Evolutionary conservation across 1,284 basidiomycete genomes (phyloP), one percentile per base, ranked within the genome.

Genomic region (Anthracocystis walkeri): DNA sequence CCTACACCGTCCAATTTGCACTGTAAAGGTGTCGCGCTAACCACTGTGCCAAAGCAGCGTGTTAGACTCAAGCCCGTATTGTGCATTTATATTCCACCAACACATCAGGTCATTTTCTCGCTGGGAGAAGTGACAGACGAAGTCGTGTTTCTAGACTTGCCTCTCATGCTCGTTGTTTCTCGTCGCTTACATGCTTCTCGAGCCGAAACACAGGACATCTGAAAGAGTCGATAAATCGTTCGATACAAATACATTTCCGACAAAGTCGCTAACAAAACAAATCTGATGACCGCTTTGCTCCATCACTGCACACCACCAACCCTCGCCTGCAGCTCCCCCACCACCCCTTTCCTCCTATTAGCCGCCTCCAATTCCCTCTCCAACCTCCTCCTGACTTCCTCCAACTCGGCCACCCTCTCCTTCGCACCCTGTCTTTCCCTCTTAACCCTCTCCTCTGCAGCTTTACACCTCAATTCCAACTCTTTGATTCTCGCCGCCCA

Each of bases 371-470:
- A 52, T 14, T 75, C 71, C 57, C 64, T 72, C 46, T 75, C 71
- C 35, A 72, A 33, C 61, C 65, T 73, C 35, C 58, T 40, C 23
- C 62, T 35, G 54, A 69, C 59, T 54, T 68, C 68, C 52, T 71
- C 67, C 41, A 89, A 75, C 77, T 89, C 87, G 14, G 79, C 70
- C 2, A 88, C 88, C 20, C 88, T 75, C 87, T 99, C 96, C 87
- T 97, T 98, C 41, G 92, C 91, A 4, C 96, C 96, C 82, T 97
- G 95, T 72, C 93, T 89, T 87, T 97, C 96, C 48, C 94, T 89
- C 89, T 98, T 99, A 77, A 95, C 90, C 85, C 92, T 92, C 88
- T 99, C 96, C 81, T 96, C 94, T 0, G 94, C 93, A 0, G 91
- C 90, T 84, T 91, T 91, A 77, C 95, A 85, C 18, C 94, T 87